Evolutionary conservation across 257 asterid genomes (phyloP), one percentile per base, ranked within the genome.

Genomic region (Euphrasia confusa): DNA sequence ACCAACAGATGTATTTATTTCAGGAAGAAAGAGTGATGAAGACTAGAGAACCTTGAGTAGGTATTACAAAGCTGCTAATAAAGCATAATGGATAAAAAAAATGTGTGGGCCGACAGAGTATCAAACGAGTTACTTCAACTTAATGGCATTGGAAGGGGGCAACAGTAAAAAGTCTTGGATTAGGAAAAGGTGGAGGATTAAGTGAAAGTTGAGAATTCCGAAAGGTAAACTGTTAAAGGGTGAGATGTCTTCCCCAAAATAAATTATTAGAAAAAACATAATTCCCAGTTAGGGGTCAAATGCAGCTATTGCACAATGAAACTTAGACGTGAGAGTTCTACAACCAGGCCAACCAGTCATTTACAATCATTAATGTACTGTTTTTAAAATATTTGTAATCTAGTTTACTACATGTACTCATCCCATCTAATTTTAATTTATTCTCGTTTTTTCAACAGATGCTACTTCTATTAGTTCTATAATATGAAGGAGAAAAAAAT

Each of bases 81-180:
- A 45, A 35, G 58, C 58, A 68, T 17, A 12, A 60, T 7, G 32
- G 3, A n/a, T n/a, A 10, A 14, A 10, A 14, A 10, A 14, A 11
- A 14, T 14, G 18, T 49, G 10, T 14, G 40, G 12, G 66, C 28
- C 17, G 4, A 54, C 58, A 45, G 37, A 15, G 12, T 47, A 28
- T 54, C 57, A 15, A 9, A 26, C 32, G 52, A 56, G 4, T 28
- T n/a, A 15, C 40, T 45, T 54, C 26, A 54, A 39, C 18, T 27
- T n/a, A 26, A 65, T 54, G 70, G 45, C 63, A 54, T 24, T 24
- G 24, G 9, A 48, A 44, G 52, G 18, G 48, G 5, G 57, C 57
- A 44, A 60, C 40, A 56, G 40, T 35, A 7, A 35, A 35, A 35
- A 6, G 40, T 35, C 40, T 35, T 35, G 40, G 40, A 35, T 35